Evolutionary conservation across 2,329 filamentous ascomycete genomes (phyloP).

Genomic region (Hypoxylon sp.): DNA sequence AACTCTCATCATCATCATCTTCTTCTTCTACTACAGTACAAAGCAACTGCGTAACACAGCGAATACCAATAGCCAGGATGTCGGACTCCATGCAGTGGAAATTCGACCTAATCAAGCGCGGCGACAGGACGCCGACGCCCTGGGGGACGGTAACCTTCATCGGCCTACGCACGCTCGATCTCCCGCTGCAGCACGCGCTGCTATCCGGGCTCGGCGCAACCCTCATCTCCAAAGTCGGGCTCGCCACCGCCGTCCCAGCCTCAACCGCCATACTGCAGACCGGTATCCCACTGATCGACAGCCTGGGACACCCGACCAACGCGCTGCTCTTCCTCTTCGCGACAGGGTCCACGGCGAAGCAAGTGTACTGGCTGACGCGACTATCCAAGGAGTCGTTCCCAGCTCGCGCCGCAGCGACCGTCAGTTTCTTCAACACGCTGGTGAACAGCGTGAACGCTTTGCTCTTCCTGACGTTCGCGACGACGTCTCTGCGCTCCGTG

Average conservation of each 20-base stretch:
- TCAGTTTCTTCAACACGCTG: slow-evolving; percentile 68
- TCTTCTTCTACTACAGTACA: neutral
- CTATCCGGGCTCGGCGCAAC: slow-evolving; percentile 61
- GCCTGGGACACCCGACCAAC: slow-evolving; percentile 62
- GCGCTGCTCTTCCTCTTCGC: slow-evolving; percentile 68
- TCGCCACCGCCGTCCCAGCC: slow-evolving; percentile 60
- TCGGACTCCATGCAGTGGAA: slow-evolving; percentile 25
- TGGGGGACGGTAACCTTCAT: slow-evolving; percentile 58
- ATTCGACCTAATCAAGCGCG: slow-evolving; percentile 58
- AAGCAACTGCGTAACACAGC: neutral
- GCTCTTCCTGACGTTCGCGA: slow-evolving; percentile 65
- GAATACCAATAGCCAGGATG: slow-evolving; percentile 5
- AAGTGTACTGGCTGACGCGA: slow-evolving; percentile 67
- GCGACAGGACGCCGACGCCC: slow-evolving; percentile 55
- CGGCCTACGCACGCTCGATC: slow-evolving; percentile 56
- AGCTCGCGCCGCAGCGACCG: slow-evolving; percentile 57
- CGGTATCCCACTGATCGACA: slow-evolving; percentile 54
- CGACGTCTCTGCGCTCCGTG: slow-evolving; percentile 58
- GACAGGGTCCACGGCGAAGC: slow-evolving; percentile 67
- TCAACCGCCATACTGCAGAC: slow-evolving; percentile 53
- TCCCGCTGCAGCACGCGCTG: slow-evolving; percentile 49
- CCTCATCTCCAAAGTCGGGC: slow-evolving; percentile 63
- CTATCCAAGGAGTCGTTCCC: slow-evolving; percentile 67
- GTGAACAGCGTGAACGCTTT: slow-evolving; percentile 70
- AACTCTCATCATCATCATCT: neutral